phyloP scores from a whole-genome alignment of 495 filamentous ascomycete genomes.

The Penicillium angulare region DNA sequence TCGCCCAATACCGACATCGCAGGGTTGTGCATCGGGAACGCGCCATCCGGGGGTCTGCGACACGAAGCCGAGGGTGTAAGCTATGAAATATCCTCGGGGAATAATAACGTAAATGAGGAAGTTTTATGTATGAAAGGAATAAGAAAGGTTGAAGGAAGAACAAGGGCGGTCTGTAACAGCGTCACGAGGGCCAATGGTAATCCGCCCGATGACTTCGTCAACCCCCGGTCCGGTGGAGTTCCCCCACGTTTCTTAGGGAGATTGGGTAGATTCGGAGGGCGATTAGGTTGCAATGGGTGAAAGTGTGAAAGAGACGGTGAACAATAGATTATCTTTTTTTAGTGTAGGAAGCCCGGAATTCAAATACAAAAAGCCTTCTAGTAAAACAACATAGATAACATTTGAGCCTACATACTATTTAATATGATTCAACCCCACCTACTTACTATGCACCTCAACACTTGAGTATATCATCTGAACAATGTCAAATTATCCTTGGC shows the following conservation, averaged over 20 bases:
- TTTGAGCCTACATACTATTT: too few relatives aligned
- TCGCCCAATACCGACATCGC: slow-evolving; percentile 37
- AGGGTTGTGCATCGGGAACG: slow-evolving; percentile 26
- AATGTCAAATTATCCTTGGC: too few relatives aligned
- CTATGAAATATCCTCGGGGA: not conserved
- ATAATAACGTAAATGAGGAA: not conserved
- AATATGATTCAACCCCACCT: too few relatives aligned
- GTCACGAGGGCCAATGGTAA: slow-evolving; percentile 20
- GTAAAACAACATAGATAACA: too few relatives aligned
- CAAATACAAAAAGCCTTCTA: too few relatives aligned
- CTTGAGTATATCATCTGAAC: too few relatives aligned
- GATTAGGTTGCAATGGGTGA: not conserved
- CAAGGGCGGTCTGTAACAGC: slow-evolving; percentile 23
- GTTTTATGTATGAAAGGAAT: not conserved
- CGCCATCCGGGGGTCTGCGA: slow-evolving; percentile 25
- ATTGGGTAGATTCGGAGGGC: not conserved
- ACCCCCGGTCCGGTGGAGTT: not conserved
- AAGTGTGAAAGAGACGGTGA: not conserved
- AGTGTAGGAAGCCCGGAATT: too few relatives aligned
- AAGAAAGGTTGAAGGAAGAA: slow-evolving; percentile 1
- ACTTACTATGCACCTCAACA: too few relatives aligned
- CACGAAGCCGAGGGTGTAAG: not conserved
- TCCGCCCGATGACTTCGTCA: slow-evolving; percentile 11
- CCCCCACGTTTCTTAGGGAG: not conserved
- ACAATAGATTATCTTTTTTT: too few relatives aligned